Conservation (phyloP, 202 grass and related monocot species). For the Brachypodium distachyon region DNA sequence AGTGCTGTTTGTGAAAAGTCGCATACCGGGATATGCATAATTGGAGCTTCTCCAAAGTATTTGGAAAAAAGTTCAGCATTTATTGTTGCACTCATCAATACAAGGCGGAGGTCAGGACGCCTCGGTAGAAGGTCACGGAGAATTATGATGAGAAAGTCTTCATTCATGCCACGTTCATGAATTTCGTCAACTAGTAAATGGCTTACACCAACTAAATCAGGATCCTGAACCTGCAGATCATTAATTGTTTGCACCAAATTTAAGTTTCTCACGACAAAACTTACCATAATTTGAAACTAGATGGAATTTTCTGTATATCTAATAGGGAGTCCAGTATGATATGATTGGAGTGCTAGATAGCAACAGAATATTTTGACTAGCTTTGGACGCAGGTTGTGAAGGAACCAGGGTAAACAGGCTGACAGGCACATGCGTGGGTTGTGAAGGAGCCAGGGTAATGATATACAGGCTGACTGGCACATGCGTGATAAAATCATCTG, state of each 20-base stretch:
- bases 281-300: background rate
- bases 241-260: slow-evolving; percentile 17
- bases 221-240: slow-evolving; percentile 73
- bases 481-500: background rate
- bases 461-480: too few relatives aligned
- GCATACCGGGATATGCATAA: slow-evolving; percentile 95
- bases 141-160: slow-evolving; percentile 99
- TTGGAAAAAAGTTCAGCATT: slow-evolving; percentile 96
- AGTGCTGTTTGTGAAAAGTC: slow-evolving; percentile 1
- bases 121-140: slow-evolving; percentile 81
- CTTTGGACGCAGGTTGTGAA: background rate
- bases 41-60: slow-evolving; percentile 71
- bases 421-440: background rate
- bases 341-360: background rate
- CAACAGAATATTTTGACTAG: background rate
- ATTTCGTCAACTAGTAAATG: slow-evolving; percentile 97
- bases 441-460: background rate
- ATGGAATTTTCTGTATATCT: background rate
- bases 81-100: slow-evolving; percentile 98
- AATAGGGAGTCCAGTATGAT: background rate
- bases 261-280: slow-evolving; percentile 10
- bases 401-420: background rate
- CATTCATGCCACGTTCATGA: slow-evolving; percentile 96
- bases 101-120: slow-evolving; percentile 72
- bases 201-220: slow-evolving; percentile 69